Evolutionary conservation across 2,329 filamentous ascomycete species (phyloP).

Genomic region (Claviceps paspali): DNA sequence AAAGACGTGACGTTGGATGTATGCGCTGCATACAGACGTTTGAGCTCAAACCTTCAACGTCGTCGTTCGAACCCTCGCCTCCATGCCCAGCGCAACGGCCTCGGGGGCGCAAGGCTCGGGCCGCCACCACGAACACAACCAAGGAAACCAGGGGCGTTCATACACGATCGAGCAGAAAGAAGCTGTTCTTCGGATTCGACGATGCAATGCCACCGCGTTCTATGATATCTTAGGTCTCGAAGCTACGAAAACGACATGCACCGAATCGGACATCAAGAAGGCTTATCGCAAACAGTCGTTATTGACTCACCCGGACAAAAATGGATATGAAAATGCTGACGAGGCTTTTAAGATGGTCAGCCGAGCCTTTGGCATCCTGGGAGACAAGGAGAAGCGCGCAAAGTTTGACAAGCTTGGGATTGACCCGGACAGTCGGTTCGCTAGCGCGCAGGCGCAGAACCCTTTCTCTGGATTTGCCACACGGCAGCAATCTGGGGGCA

Average conservation of each 20-base stretch:
- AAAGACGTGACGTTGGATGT: neutral
- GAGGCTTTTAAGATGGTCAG: conserved; percentile 99
- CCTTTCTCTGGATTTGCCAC: conserved; percentile 49
- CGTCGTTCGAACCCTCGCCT: neutral
- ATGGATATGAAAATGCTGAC: conserved; percentile 86
- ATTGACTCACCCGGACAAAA: conserved; percentile 96
- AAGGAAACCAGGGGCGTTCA: conserved; percentile 59
- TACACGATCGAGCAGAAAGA: conserved; percentile 85
- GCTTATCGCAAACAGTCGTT: conserved; percentile 90
- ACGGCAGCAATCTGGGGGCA: conserved; percentile 26
- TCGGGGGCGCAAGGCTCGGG: conserved; percentile 32
- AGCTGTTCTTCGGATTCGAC: conserved; percentile 76
- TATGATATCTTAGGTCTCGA: conserved; percentile 85
- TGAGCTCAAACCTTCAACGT: neutral
- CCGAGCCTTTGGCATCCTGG: conserved; percentile 81
- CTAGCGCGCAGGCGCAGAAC: conserved; percentile 41
- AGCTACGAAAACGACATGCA: conserved; percentile 44
- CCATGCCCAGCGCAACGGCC: conserved; percentile 32
- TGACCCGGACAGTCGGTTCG: conserved; percentile 82
- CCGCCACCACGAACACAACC: conserved; percentile 51
- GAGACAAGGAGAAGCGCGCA: conserved; percentile 73
- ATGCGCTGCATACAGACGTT: neutral
- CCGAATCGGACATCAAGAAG: conserved; percentile 87
- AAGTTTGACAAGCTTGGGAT: conserved; percentile 82
- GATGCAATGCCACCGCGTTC: conserved; percentile 73